Percentiles rank a stretch among this genome's conserved stretches.
These are phyloP conservation scores for Fusarium miscanthi DNA, from an alignment of 2,329 filamentous ascomycete genomes.

Conservation along the genomic window DNA sequence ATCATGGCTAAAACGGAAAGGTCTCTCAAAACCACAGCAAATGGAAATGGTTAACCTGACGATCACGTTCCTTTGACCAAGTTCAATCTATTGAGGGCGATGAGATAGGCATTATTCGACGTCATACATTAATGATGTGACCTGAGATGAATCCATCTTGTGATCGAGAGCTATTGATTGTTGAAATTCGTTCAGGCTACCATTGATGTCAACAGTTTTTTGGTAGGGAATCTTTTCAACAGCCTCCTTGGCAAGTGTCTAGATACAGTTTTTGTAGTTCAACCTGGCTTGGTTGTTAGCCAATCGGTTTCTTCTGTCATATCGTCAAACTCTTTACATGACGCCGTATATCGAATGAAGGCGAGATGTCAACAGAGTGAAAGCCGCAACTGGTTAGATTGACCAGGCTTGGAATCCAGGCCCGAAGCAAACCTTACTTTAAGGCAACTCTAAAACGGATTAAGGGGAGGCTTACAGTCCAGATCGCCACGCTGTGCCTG, in stretches of 20 bases:
- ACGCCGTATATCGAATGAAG: constrained; percentile 2
- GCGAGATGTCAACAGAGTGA: not conserved
- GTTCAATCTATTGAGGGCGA: not conserved
- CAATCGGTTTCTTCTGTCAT: constrained; percentile 4
- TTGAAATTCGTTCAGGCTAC: not conserved
- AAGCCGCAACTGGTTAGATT: constrained; percentile 26
- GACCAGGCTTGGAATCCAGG: constrained; percentile 30
- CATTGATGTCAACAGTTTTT: not conserved
- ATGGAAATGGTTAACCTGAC: constrained; percentile 9
- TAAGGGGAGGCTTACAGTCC: constrained; percentile 3
- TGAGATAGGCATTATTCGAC: not conserved
- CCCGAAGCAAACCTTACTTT: constrained; percentile 6
- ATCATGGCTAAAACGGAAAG: constrained; percentile 2
- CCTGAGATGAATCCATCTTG: not conserved
- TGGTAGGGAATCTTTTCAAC: constrained; percentile 10
- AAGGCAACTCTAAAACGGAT: constrained; percentile 22
- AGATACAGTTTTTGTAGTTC: constrained; percentile 15
- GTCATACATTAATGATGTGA: constrained; percentile 11
- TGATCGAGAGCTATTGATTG: not conserved
- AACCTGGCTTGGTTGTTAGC: constrained; percentile 1
- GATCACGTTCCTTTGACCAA: constrained; percentile 32
- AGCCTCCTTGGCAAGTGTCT: constrained; percentile 7
- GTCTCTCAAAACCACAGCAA: not conserved
- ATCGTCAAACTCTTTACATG: not conserved
- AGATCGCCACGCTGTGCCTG: constrained; percentile 22